Evolutionary conservation across 805 yeast genomes (phyloP).

Genomic region (Kodamaea lidongshanica): DNA sequence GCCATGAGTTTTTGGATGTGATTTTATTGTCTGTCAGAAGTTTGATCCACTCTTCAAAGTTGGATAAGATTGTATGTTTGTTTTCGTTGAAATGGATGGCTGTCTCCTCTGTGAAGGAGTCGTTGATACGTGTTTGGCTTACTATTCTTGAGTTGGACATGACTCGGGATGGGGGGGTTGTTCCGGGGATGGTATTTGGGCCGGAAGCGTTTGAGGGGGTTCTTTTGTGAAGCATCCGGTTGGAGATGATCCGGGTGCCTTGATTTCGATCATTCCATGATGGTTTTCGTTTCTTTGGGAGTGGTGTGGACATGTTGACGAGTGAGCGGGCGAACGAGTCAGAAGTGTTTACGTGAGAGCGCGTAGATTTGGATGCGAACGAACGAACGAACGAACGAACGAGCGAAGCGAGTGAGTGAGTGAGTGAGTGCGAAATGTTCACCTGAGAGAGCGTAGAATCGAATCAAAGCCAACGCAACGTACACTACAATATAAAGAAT

Average conservation of each 20-base stretch:
- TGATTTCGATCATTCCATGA: constrained; percentile 4
- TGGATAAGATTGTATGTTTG: constrained; percentile 36
- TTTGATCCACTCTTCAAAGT: constrained; percentile 47
- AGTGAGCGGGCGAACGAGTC: no score
- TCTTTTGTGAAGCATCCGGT: constrained; percentile 2
- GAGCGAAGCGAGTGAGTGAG: no score
- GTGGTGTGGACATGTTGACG: no score
- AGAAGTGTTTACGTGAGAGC: no score
- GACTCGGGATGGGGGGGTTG: no score
- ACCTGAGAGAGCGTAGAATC: no score
- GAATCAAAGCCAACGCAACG: no score
- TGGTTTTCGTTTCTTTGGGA: constrained; percentile 11
- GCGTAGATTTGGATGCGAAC: no score
- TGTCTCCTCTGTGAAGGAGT: constrained; percentile 22
- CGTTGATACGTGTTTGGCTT: constrained; percentile 9
- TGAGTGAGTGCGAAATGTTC: no score
- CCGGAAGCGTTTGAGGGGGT: not conserved
- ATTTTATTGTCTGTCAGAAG: constrained; percentile 51
- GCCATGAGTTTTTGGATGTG: constrained; percentile 83
- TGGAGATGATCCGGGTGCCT: constrained; percentile 5
- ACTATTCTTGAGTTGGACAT: constrained; percentile 5
- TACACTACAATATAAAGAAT: no score
- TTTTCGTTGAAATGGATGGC: constrained; percentile 39
- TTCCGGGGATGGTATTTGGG: not conserved
- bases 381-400: no score